phyloP scores from a whole-genome alignment of 768 basidiomycete genomes.

The Erythrobasidium yunnanense region DNA sequence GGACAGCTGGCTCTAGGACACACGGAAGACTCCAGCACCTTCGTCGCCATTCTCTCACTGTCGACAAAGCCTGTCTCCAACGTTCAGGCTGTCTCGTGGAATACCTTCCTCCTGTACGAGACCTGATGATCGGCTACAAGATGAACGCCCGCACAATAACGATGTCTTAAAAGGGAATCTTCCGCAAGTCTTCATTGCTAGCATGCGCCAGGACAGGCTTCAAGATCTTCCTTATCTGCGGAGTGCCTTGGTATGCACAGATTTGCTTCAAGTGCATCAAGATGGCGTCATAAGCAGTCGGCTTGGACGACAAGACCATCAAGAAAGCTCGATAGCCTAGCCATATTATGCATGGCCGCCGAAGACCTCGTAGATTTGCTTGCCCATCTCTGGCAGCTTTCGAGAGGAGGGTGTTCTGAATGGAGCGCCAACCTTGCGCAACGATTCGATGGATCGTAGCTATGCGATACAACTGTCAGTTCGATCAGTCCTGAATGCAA shows the following conservation, averaged over 20 bases:
- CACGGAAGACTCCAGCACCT: not conserved
- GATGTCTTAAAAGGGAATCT: not conserved
- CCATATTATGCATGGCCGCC: slow-evolving; percentile 40
- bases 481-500: not conserved
- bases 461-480: slow-evolving; percentile 37
- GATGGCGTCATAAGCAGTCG: slow-evolving; percentile 39
- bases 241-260: not conserved
- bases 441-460: slow-evolving; percentile 58
- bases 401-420: slow-evolving; percentile 47
- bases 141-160: not conserved
- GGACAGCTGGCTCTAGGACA: slow-evolving; percentile 3
- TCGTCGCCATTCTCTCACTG: not conserved
- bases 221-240: not conserved
- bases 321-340: slow-evolving; percentile 71
- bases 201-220: slow-evolving; percentile 7
- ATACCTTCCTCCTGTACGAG: not conserved
- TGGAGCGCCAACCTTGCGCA: slow-evolving; percentile 49
- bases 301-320: slow-evolving; percentile 52
- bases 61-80: not conserved
- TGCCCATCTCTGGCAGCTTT: slow-evolving; percentile 42
- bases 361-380: slow-evolving; percentile 1
- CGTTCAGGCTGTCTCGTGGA: slow-evolving; percentile 17
- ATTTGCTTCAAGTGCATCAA: slow-evolving; percentile 1
- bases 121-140: not conserved
- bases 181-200: not conserved